A percentile compares a stretch with the other conserved stretches of the same genome.
These are phyloP conservation scores for Platismatia glauca DNA, from an alignment of 495 filamentous ascomycete genomes.

Conservation along the genomic window DNA sequence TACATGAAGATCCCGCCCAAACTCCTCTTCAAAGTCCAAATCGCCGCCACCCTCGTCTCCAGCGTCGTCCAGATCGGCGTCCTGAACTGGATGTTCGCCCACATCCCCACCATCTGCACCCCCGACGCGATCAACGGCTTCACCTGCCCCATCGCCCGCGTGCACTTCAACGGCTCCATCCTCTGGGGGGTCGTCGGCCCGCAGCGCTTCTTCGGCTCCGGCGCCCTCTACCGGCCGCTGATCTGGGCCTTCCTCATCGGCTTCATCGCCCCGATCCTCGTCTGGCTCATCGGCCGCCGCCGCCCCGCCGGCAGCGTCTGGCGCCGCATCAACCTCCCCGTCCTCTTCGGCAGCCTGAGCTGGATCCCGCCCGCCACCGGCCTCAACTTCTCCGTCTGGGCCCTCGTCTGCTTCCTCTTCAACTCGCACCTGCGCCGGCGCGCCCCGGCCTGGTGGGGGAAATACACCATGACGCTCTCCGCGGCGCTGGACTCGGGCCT, in stretches of 20 bases:
- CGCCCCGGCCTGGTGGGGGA: conserved; percentile 69
- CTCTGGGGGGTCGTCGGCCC: conserved; percentile 86
- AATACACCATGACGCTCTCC: conserved; percentile 81
- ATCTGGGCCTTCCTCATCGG: conserved; percentile 74
- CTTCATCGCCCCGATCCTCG: conserved; percentile 54
- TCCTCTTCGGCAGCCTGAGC: conserved; percentile 61
- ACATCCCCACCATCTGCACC: conserved; percentile 71
- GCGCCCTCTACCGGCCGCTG: conserved; percentile 58
- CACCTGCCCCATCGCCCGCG: conserved; percentile 76
- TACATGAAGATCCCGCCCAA: conserved; percentile 91
- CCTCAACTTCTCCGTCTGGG: conserved; percentile 76
- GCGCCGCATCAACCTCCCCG: conserved; percentile 60
- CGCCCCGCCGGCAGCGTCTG: conserved; percentile 38
- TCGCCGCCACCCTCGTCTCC: conserved; percentile 69
- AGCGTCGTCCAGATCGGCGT: conserved; percentile 74
- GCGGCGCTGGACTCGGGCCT: conserved; percentile 76
- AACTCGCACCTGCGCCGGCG: conserved; percentile 63
- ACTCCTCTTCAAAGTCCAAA: conserved; percentile 69
- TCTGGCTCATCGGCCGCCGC: conserved; percentile 55
- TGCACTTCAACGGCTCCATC: conserved; percentile 84
- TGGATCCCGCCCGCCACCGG: conserved; percentile 85
- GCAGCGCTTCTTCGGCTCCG: conserved; percentile 62
- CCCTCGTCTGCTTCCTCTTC: conserved; percentile 71
- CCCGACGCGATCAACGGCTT: conserved; percentile 72
- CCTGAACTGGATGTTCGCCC: conserved; percentile 79